Conservation (phyloP, 352 stramenopile species). For the Lagenidium giganteum region DNA sequence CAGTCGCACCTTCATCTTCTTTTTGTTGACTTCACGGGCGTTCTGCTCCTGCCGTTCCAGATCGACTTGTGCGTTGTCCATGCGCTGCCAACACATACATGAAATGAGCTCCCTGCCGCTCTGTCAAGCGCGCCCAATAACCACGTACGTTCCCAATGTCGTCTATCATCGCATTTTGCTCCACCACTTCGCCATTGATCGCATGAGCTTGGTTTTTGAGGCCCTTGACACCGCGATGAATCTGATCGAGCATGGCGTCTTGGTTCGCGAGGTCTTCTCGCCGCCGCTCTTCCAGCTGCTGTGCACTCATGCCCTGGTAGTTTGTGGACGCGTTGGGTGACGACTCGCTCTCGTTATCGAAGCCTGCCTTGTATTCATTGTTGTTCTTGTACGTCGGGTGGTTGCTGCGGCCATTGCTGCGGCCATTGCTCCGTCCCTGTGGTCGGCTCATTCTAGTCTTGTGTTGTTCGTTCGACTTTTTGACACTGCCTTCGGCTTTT, state of each 20-base stretch:
- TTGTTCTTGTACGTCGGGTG: slow-evolving; percentile 30
- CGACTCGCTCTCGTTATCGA: slow-evolving; percentile 13
- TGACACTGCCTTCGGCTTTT: too few relatives aligned
- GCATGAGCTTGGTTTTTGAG: slow-evolving; percentile 80
- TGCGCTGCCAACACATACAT: slow-evolving; percentile 10
- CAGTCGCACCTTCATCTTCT: slow-evolving; percentile 69
- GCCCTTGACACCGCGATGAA: slow-evolving; percentile 67
- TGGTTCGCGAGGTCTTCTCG: slow-evolving; percentile 51
- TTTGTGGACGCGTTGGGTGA: slow-evolving; percentile 11
- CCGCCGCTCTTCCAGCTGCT: slow-evolving; percentile 58
- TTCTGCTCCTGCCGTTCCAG: slow-evolving; percentile 54
- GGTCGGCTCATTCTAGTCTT: too few relatives aligned
- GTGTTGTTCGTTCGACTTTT: too few relatives aligned
- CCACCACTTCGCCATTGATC: slow-evolving; percentile 81
- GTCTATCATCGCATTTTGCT: slow-evolving; percentile 82
- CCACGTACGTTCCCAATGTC: slow-evolving; percentile 63
- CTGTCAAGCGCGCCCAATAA: neutral
- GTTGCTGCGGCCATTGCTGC: slow-evolving; percentile 20
- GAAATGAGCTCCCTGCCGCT: neutral
- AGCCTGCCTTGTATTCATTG: slow-evolving; percentile 16
- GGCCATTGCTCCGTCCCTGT: too few relatives aligned
- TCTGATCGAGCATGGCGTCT: slow-evolving; percentile 72
- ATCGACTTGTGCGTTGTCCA: slow-evolving; percentile 26
- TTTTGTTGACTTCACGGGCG: slow-evolving; percentile 55
- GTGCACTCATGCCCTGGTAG: slow-evolving; percentile 61